Evolutionary conservation across 1,284 basidiomycete species (phyloP), one percentile per base, ranked within the genome.

Genomic region (Paramarasmius palmivorus): DNA sequence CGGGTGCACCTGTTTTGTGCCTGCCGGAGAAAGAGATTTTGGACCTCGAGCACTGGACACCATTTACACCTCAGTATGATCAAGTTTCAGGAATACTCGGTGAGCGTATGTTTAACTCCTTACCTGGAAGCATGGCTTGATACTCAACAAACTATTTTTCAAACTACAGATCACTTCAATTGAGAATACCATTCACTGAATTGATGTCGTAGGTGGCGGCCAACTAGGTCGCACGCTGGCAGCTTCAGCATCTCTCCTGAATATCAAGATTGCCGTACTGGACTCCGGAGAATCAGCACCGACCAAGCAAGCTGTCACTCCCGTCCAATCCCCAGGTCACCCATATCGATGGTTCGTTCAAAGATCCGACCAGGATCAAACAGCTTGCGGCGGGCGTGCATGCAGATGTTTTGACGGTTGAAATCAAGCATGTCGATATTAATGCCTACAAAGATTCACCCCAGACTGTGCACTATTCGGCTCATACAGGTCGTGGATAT

Each of bases 191-290:
- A 60, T 61, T 58, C 38, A 15, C 15, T 34, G 50, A 53, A 56
- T 48, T 8, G 7, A 32, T 32, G 29, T n/a, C n/a, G n/a, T 61
- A 94, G 96, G 96, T 62, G 97, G 96, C 47, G 96, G 96, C 62
- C 96, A 99, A 73, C 85, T 99, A 15, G 97, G 97, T 42, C 93
- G 97, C 39, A 98, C 99, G 96, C 83, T 99, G 37, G 92, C 90
- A 8, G 90, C 91, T 46, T 89, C 96, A 0, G 96, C 96, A 1
- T 88, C 94, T 9, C 80, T 95, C 35, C 82, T 98, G 54, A 92
- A 95, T 65, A 81, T 98, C 60, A 83, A 90, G 44, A 78, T 96
- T n/a, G 74, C 95, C 35, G 86, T 98, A 60, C 87, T 99, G 46
- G 96, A 98, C 68, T 81, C 86, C 12, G 93, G 93, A 15, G 75